Evolutionary conservation across 331 rosid species (phyloP).

Genomic region (Spiraea crenata): DNA sequence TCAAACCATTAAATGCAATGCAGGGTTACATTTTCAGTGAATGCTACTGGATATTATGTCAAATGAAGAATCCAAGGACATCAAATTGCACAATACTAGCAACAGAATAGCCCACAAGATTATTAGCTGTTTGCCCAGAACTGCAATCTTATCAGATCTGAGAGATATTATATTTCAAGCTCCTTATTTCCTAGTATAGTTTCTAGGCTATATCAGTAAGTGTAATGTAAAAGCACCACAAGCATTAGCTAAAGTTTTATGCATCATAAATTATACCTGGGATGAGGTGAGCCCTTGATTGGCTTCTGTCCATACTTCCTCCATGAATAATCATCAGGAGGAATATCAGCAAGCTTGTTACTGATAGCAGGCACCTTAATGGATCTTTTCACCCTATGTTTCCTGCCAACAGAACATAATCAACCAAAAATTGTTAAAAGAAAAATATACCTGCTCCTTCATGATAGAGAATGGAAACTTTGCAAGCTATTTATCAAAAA

Average conservation of each 20-base stretch:
- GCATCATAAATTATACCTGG: conserved; percentile 54
- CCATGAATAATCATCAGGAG: conserved; percentile 99
- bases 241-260: neutral
- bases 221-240: neutral
- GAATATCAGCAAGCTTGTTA: conserved; percentile 97
- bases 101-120: neutral
- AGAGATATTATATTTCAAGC: neutral
- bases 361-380: conserved; percentile 98
- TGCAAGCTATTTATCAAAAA: neutral
- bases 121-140: neutral
- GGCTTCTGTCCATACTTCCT: conserved; percentile 99
- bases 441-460: conserved; percentile 2
- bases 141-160: neutral
- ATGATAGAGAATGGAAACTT: conserved; percentile 12
- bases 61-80: conserved; percentile 15
- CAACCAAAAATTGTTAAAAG: conserved; percentile 8
- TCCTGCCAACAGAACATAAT: conserved; percentile 48
- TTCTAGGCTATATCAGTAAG: neutral
- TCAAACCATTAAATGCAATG: neutral
- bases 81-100: neutral
- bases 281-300: conserved; percentile 99
- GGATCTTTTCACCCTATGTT: conserved; percentile 93
- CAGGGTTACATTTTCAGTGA: neutral
- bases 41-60: conserved; percentile 12
- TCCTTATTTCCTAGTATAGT: conserved; percentile 22